A percentile compares a stretch with the other conserved stretches of the same genome.
These are phyloP conservation scores for Ruellia speciosa DNA, from an alignment of 305 asterid species.

Conservation along the genomic window DNA sequence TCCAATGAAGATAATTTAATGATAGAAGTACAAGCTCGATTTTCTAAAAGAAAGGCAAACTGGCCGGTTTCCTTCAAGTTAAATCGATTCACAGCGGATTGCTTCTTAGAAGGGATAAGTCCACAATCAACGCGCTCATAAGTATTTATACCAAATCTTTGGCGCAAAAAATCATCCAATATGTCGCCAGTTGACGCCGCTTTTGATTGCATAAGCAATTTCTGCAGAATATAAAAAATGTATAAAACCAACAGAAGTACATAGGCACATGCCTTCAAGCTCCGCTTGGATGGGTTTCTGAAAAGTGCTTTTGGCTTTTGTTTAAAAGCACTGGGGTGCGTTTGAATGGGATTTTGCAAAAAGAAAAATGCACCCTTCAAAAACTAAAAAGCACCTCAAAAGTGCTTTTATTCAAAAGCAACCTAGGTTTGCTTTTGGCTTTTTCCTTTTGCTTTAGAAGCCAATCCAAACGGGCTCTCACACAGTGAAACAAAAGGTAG, in stretches of 20 bases:
- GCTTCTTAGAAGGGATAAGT: constrained; percentile 39
- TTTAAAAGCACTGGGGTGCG: no score
- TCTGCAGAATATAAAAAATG: constrained; percentile 25
- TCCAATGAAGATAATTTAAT: constrained; percentile 60
- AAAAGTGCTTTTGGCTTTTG: no score
- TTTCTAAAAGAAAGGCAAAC: constrained; percentile 75
- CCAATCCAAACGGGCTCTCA: constrained; percentile 15
- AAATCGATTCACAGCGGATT: constrained; percentile 67
- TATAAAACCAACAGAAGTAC: no score
- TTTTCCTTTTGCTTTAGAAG: constrained; percentile 19
- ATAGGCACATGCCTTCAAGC: no score
- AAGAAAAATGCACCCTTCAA: no score
- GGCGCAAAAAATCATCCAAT: constrained; percentile 61
- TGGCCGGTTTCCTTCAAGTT: constrained; percentile 52
- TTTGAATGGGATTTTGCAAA: no score
- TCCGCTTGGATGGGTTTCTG: no score
- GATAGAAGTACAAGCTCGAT: constrained; percentile 60
- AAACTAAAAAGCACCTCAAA: no score
- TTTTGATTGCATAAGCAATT: constrained; percentile 44
- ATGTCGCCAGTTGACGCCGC: constrained; percentile 46
- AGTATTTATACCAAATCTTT: constrained; percentile 54
- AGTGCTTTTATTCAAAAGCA: no score
- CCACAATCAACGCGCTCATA: constrained; percentile 61
- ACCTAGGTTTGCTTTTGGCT: no score
- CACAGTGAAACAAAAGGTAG: neutral